Evolutionary conservation across 805 yeast genomes (phyloP).

Genomic region (Schizosaccharomyces octosporus): DNA sequence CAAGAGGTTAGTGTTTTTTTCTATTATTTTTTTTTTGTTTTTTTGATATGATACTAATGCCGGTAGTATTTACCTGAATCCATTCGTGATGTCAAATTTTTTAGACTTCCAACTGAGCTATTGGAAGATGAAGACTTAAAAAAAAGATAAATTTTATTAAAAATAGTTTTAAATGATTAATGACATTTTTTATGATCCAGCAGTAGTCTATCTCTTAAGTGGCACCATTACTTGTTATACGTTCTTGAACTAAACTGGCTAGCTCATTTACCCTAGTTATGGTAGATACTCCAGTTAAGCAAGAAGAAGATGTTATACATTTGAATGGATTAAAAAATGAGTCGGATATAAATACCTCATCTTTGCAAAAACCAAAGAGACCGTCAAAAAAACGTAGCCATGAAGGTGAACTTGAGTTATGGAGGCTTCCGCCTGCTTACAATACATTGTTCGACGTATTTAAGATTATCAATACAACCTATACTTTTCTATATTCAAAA

Average conservation of each 20-base stretch:
- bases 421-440: neutral
- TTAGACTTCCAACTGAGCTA: neutral
- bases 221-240: too few species aligned
- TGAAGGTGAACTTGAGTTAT: neutral
- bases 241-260: too few species aligned
- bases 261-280: too few species aligned
- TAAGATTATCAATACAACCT: conserved; percentile 19
- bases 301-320: too few species aligned
- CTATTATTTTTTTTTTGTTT: neutral
- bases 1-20: conserved; percentile 21
- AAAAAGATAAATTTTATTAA: neutral
- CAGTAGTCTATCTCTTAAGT: neutral
- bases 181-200: neutral
- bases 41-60: neutral
- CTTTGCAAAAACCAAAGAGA: neutral
- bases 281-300: too few species aligned
- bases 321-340: too few species aligned
- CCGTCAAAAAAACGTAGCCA: neutral
- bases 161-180: neutral
- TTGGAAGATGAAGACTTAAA: neutral
- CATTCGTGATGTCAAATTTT: neutral
- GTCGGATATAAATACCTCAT: too few species aligned
- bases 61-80: neutral
- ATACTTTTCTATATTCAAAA: conserved; percentile 35
- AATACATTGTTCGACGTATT: neutral